Percentiles rank a stretch among this genome's conserved stretches.
These are phyloP conservation scores for Cardamine occulta DNA, from an alignment of 345 rosid genomes.

Conservation along the genomic window DNA sequence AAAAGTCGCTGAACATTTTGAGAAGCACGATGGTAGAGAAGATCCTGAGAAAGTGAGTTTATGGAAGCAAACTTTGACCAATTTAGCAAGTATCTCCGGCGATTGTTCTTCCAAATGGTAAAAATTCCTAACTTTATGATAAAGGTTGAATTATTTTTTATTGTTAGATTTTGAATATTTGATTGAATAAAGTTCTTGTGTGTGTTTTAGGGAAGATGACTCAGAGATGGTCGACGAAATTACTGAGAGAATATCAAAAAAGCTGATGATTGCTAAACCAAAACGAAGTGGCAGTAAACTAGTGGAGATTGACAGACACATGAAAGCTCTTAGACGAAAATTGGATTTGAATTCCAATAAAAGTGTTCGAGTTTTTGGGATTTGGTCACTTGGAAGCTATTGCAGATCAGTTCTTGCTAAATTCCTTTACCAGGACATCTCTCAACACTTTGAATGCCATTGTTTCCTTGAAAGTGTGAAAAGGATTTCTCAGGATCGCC, in stretches of 20 bases:
- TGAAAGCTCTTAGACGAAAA: not conserved
- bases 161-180: no score
- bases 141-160: no score
- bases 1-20: conserved; percentile 19
- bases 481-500: conserved; percentile 2
- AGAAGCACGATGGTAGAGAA: conserved; percentile 27
- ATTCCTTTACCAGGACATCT: not conserved
- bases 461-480: conserved; percentile 30
- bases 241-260: conserved; percentile 19
- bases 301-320: conserved; percentile 40
- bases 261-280: not conserved
- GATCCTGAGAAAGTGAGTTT: not conserved
- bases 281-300: not conserved
- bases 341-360: not conserved
- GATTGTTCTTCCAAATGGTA: not conserved
- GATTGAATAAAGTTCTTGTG: no score
- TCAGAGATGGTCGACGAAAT: conserved; percentile 35
- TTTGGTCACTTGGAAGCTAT: not conserved
- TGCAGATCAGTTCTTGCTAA: not conserved
- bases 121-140: conserved; percentile 3
- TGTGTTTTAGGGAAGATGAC: conserved; percentile 45
- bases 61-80: conserved; percentile 33
- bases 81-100: conserved; percentile 24
- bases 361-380: not conserved
- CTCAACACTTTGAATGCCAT: conserved; percentile 26